Conservation (phyloP, 140 eudicot species). For the Cichorium intybus region DNA sequence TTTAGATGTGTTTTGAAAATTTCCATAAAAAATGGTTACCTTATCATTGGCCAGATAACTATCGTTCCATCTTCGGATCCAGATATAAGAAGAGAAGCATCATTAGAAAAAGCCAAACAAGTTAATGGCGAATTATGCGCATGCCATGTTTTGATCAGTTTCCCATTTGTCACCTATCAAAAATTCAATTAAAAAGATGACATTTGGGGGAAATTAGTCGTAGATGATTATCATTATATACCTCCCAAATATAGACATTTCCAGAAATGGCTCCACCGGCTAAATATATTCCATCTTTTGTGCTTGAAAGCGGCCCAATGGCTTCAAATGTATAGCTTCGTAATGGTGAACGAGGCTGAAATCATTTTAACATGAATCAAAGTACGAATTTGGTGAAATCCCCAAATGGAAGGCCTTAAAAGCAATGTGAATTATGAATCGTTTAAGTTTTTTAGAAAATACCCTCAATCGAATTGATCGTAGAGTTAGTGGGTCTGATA, state of each 20-base stretch:
- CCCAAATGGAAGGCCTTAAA: not conserved
- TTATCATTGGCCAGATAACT: slow-evolving; percentile 43
- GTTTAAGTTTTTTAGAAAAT: not conserved
- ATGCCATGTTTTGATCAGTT: slow-evolving; percentile 46
- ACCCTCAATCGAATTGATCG: not conserved
- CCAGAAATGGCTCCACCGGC: slow-evolving; percentile 63
- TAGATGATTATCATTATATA: slow-evolving; percentile 13
- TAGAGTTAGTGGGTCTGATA: not conserved
- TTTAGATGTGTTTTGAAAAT: not conserved
- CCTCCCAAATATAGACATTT: slow-evolving; percentile 51
- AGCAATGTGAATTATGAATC: not conserved
- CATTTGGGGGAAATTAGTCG: not conserved
- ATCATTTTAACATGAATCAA: not conserved
- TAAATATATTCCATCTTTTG: slow-evolving; percentile 46
- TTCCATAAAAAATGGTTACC: no score
- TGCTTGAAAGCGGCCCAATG: slow-evolving; percentile 44
- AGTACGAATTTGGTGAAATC: not conserved
- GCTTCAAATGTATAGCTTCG: slow-evolving; percentile 44
- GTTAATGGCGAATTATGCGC: slow-evolving; percentile 38
- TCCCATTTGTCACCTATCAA: slow-evolving; percentile 40
- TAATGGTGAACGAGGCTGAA: slow-evolving; percentile 38
- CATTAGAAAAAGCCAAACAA: slow-evolving; percentile 46
- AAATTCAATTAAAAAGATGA: slow-evolving; percentile 5
- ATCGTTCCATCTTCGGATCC: slow-evolving; percentile 54
- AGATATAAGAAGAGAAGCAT: slow-evolving; percentile 51